Evolutionary conservation across 2,329 filamentous ascomycete species (phyloP), one percentile per base, ranked within the genome.

Genomic region (Calonectria multiphialidica): DNA sequence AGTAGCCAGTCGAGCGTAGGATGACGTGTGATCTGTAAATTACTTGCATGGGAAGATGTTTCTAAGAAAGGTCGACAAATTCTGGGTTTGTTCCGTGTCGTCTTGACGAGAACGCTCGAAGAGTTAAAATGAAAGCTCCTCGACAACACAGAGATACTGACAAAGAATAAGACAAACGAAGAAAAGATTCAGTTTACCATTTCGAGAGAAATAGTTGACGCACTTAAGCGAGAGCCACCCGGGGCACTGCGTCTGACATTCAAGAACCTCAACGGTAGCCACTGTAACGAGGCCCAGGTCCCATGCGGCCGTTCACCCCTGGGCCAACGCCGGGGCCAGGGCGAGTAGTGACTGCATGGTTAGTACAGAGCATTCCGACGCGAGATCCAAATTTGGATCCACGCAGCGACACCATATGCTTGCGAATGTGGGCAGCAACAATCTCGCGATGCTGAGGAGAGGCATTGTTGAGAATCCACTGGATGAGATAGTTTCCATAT

Each of bases 351-450:
- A 95, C 92, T 59, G 95, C 95, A 44, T 96, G 96, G 84, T 98
- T 98, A 86, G 95, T 98, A 87, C 97, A 99, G 67, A 99, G 93
- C 96, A 99, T 98, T 37, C 97, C 97, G 74, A 99, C 97, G 70
- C 97, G 95, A 72, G 97, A 99, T 73, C 97, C 97, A 83, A 98
- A 99, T 84, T 99, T 99, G 81, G 97, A 98, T 70, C 97, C 97
- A 73, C 97, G 94, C 61, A 99, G 93, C 69, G 97, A 99, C 10
- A 99, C 97, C 97, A 99, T 99, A 84, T 99, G 97, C 90, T 98
- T 98, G 79, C 95, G 94, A 79, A 99, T 98, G 82, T 99, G 97
- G 69, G 92, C 93, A 59, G 96, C 95, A 76, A 99, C 97, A 76
- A 98, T 88, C 82, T 99, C 97, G 71, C 95, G 94, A 82, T 98